A percentile compares a stretch with the other conserved stretches of the same genome.
Evolutionary conservation across 2,329 filamentous ascomycete species (phyloP).

Genomic region (Aspergillus thermomutatus): DNA sequence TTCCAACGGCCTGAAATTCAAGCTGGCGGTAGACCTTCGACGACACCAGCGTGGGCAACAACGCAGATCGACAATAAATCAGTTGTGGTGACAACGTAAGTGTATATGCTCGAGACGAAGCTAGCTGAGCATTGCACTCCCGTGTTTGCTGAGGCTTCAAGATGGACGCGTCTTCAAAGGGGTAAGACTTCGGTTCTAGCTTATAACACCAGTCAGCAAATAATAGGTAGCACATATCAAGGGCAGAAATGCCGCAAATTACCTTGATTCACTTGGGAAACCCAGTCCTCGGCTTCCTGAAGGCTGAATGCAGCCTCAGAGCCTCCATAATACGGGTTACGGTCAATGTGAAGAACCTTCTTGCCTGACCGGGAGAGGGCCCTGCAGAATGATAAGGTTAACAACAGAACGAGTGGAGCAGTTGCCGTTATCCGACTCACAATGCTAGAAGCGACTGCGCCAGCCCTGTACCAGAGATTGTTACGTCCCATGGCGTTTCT

Average conservation of each 20-base stretch:
- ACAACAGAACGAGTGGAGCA: constrained; percentile 30
- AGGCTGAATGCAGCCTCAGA: constrained; percentile 81
- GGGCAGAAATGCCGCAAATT: constrained; percentile 6
- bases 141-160: constrained; percentile 17
- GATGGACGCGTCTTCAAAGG: constrained; percentile 40
- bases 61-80: constrained; percentile 75
- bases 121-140: constrained; percentile 22
- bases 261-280: constrained; percentile 44
- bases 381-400: constrained; percentile 62
- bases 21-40: constrained; percentile 85
- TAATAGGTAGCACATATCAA: constrained; percentile 6
- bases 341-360: constrained; percentile 85
- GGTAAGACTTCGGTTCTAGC: constrained; percentile 31
- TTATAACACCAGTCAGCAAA: constrained; percentile 24
- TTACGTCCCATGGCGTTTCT: constrained; percentile 74
- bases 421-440: constrained; percentile 46
- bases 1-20: constrained; percentile 89
- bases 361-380: constrained; percentile 88
- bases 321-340: constrained; percentile 84
- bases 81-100: constrained; percentile 81
- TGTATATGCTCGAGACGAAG: constrained; percentile 69
- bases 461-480: constrained; percentile 75
- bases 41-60: constrained; percentile 79
- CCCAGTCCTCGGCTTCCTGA: constrained; percentile 77
- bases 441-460: constrained; percentile 76